Percentiles rank a stretch among this genome's conserved stretches.
Evolutionary conservation across 345 rosid species (phyloP).

Genomic region (Salix dunnii): DNA sequence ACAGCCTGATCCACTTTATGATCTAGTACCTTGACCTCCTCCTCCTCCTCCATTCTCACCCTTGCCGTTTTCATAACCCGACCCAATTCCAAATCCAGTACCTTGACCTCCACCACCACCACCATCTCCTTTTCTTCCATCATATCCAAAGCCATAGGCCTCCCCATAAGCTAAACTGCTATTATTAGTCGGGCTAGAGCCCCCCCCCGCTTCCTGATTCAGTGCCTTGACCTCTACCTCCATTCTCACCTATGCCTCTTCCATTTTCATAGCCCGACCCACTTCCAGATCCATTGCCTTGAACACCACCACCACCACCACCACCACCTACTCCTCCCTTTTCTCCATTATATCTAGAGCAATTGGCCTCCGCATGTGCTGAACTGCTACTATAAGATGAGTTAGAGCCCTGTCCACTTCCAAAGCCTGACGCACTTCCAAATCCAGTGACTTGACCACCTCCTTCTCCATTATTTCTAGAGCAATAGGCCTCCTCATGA

Average conservation of each 20-base stretch:
- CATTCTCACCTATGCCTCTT: no score
- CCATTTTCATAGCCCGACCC: not conserved
- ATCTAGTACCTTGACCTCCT: not conserved
- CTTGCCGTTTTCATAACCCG: conserved; percentile 18
- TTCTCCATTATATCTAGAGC: not conserved
- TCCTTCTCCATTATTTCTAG: no score
- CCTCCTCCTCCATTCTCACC: not conserved
- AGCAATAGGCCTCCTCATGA: no score
- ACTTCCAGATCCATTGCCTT: not conserved
- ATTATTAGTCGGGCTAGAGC: no score
- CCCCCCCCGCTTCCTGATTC: conserved; percentile 1
- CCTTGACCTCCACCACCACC: conserved; percentile 19
- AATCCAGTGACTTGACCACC: no score
- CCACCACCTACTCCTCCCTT: not conserved
- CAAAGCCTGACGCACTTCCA: no score
- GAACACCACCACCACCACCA: conserved; percentile 7
- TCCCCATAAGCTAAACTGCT: no score
- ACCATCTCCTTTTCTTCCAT: no score
- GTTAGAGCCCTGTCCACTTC: no score
- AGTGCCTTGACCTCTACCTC: conserved; percentile 18
- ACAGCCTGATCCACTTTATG: conserved; percentile 21
- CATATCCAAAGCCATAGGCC: no score
- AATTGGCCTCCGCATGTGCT: no score
- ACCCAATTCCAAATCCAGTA: conserved; percentile 14
- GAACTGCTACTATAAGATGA: no score